Conservation (phyloP, 2,329 filamentous ascomycete species). For the Coleophoma eucalyptorum region DNA sequence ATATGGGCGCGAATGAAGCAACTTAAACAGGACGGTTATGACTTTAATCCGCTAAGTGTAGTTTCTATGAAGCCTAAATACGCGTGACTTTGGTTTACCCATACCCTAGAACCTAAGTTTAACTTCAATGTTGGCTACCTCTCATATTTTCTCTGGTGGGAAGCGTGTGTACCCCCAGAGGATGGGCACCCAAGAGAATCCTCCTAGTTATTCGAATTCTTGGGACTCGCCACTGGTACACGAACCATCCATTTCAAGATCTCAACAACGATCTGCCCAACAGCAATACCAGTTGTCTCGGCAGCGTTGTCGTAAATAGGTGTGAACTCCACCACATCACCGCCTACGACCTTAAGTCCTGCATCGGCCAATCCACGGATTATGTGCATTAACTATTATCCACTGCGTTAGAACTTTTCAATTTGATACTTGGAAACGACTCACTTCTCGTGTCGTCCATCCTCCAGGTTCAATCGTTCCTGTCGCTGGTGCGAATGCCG, state of each 20-base stretch:
- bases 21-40: too few species aligned
- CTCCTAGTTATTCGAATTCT: neutral
- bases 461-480: slow-evolving; percentile 28
- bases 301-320: slow-evolving; percentile 26
- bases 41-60: too few species aligned
- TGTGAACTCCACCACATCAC: slow-evolving; percentile 27
- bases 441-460: slow-evolving; percentile 27
- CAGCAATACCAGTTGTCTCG: slow-evolving; percentile 24
- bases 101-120: too few species aligned
- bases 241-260: slow-evolving; percentile 27
- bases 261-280: slow-evolving; percentile 23
- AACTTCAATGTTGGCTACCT: too few species aligned
- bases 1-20: too few species aligned
- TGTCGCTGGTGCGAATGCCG: slow-evolving; percentile 26
- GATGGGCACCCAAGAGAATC: too few species aligned
- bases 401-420: neutral
- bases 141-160: too few species aligned
- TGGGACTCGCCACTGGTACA: slow-evolving; percentile 18
- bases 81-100: too few species aligned
- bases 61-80: too few species aligned
- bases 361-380: slow-evolving; percentile 22
- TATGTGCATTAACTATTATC: slow-evolving; percentile 20
- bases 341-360: slow-evolving; percentile 25
- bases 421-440: neutral
- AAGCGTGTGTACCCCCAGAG: too few species aligned